Percentiles rank a stretch among this genome's conserved stretches.
These are phyloP conservation scores for Trifolium dubium DNA, from an alignment of 306 rosid species.

Conservation along the genomic window DNA sequence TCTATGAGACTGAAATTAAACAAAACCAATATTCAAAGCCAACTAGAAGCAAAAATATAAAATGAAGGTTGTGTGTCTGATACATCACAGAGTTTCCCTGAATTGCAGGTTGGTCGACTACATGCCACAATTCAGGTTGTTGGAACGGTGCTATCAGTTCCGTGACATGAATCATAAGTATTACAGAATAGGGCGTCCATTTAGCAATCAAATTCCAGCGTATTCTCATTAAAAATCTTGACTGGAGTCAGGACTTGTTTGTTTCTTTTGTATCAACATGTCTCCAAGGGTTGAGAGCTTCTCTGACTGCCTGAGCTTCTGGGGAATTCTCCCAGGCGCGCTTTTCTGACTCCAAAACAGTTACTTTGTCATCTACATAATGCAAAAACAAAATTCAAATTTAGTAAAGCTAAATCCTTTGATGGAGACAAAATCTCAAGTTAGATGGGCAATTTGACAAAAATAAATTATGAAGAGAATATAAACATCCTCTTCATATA, in stretches of 20 bases:
- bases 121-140: not conserved
- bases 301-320: conserved; percentile 73
- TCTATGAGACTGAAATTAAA: not conserved
- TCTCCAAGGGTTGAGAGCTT: conserved; percentile 63
- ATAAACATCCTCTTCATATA: not conserved
- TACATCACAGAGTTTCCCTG: not conserved
- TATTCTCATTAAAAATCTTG: conserved; percentile 9
- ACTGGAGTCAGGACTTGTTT: conserved; percentile 40
- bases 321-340: conserved; percentile 81
- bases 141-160: not conserved
- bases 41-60: not conserved
- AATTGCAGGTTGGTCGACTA: not conserved
- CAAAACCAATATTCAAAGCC: not conserved
- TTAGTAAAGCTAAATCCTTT: conserved; percentile 9
- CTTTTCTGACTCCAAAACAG: conserved; percentile 84
- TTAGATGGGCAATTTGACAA: too few species aligned
- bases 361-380: conserved; percentile 83
- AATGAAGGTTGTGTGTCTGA: not conserved
- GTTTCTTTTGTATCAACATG: conserved; percentile 42
- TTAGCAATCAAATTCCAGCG: conserved; percentile 14
- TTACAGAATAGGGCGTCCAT: conserved; percentile 15
- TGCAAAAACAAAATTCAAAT: conserved; percentile 22
- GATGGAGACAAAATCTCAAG: not conserved
- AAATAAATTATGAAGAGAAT: too few species aligned
- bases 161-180: conserved; percentile 2